phyloP scores from a whole-genome alignment of 2,329 filamentous ascomycete genomes.

The Diaporthe capsici region DNA sequence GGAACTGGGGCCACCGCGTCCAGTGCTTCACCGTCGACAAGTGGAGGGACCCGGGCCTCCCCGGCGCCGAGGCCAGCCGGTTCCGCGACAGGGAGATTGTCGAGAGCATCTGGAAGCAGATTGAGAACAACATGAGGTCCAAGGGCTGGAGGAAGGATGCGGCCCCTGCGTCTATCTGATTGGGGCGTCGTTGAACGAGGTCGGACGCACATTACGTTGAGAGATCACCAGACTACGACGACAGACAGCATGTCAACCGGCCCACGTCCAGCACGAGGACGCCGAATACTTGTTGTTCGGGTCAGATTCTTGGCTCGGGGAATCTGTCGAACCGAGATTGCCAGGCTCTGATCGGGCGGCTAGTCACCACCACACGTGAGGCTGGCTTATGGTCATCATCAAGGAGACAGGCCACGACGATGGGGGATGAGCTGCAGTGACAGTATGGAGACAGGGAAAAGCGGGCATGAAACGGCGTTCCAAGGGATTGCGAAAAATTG shows the following conservation, averaged over 20 bases:
- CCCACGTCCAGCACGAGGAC: not conserved
- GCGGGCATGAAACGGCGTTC: conserved; percentile 33
- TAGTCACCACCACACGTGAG: not conserved
- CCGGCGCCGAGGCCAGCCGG: conserved; percentile 65
- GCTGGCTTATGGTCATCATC: not conserved
- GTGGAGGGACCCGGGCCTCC: conserved; percentile 71
- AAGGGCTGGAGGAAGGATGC: conserved; percentile 86
- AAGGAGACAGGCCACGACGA: not conserved
- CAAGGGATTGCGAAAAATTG: conserved; percentile 9
- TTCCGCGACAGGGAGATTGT: conserved; percentile 96
- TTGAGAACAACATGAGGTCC: conserved; percentile 88
- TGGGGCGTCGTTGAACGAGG: too few relatives aligned
- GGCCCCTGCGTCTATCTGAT: conserved; percentile 68
- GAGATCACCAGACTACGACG: not conserved
- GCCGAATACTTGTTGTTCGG: not conserved
- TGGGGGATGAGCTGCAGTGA: not conserved
- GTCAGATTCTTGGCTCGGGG: not conserved
- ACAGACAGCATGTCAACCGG: not conserved
- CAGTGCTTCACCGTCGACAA: conserved; percentile 81
- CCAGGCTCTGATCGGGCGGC: not conserved
- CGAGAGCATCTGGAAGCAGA: conserved; percentile 90
- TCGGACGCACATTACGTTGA: not conserved
- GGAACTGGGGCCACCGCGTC: conserved; percentile 88
- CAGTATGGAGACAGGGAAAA: conserved; percentile 11
- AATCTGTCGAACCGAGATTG: not conserved